Percentiles rank a stretch among this genome's conserved stretches.
These are phyloP conservation scores for Polyporus arcularius DNA, from an alignment of 768 basidiomycete species.

Conservation along the genomic window DNA sequence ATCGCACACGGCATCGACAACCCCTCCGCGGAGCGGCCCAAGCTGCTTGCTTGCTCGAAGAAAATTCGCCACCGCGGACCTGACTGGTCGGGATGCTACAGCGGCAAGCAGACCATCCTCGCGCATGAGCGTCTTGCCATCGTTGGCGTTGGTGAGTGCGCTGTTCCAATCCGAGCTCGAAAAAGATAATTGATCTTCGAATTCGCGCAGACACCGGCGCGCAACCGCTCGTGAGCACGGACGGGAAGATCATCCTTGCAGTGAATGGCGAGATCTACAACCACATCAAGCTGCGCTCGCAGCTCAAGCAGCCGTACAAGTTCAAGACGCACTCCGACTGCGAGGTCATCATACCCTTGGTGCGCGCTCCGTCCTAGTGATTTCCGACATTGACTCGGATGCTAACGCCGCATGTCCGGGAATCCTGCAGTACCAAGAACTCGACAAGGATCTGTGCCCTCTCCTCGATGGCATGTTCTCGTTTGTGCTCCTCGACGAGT, in stretches of 20 bases:
- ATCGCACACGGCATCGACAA: conserved; percentile 81
- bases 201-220: conserved; percentile 81
- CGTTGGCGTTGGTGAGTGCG: conserved; percentile 87
- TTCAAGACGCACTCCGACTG: conserved; percentile 99
- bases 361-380: conserved; percentile 31
- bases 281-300: conserved; percentile 77
- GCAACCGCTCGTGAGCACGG: conserved; percentile 87
- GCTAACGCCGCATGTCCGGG: background rate
- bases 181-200: background rate
- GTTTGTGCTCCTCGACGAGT: conserved; percentile 94
- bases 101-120: conserved; percentile 78
- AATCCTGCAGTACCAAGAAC: conserved; percentile 70
- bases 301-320: conserved; percentile 60
- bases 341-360: conserved; percentile 93
- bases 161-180: background rate
- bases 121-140: conserved; percentile 97
- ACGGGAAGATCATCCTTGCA: conserved; percentile 79
- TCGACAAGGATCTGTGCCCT: conserved; percentile 73
- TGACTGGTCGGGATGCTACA: conserved; percentile 97
- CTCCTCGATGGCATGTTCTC: conserved; percentile 99
- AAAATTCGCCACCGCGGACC: conserved; percentile 92
- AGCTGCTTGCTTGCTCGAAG: conserved; percentile 84
- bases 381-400: too few species aligned
- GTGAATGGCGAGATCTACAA: conserved; percentile 99
- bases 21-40: conserved; percentile 66